Base-by-base conservation (phyloP, 345 rosid genomes). In the Lumnitzera littorea region DNA sequence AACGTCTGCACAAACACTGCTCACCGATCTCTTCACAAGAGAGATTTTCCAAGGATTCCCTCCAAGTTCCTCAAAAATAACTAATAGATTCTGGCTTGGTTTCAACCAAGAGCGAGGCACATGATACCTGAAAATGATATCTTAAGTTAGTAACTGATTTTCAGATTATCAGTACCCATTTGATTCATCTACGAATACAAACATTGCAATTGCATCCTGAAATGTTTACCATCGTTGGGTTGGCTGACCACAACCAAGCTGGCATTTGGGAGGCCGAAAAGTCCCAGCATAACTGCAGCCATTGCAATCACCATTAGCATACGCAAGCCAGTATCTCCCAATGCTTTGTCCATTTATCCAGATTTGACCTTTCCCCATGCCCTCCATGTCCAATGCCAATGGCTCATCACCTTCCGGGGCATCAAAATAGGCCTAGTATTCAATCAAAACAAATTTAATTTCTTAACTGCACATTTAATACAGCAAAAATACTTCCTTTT, bases 291-390 rank as follows among this genome's bases (percentile, higher is more conserved):
- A 95, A 69, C 70, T 87, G 62, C 98, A 95, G 2, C 80, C 87
- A 48, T 72, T 74, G 76, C 99, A 95, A 53, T 82, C 68, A 50
- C 98, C 99, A 50, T 46, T 79, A 1, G 98, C 98, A 55, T 75
- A 77, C 20, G 98, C 94, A 25, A 95, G 84, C 97, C 97, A 95
- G 68, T 95, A 95, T 77, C 99, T 86, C 31, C 99, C 98, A 13
- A 95, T 80, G 66, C 94, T 91, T 74, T 88, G 80, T 29, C 94
- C 96, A 15, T 95, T 95, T 64, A 95, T 85, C 99, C 99, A 95
- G 63, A 91, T 77, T 72, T 95, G 91, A 57, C 99, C 98, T 68
- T 95, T 95, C 51, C 98, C 98, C 98, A 91, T 95, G 20, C 96
- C 89, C 63, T 80, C 85, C 94, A 95, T 85, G 84, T 91, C 98